A percentile compares a stretch with the other conserved stretches of the same genome.
These are phyloP conservation scores for Trichoderma atroviride DNA, from an alignment of 2,329 filamentous ascomycete genomes.

Conservation along the genomic window DNA sequence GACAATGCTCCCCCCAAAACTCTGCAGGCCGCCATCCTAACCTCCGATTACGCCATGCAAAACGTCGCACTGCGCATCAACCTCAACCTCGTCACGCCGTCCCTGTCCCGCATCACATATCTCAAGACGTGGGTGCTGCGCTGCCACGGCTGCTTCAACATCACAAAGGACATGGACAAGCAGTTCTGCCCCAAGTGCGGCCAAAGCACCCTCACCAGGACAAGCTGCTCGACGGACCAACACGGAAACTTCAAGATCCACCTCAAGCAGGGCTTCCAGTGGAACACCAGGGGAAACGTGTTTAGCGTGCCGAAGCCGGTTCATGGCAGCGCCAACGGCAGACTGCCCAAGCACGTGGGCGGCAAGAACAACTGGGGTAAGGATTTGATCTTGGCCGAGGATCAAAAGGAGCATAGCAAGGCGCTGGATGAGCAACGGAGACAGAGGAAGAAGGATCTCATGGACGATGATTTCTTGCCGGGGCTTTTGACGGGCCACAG, in stretches of 20 bases:
- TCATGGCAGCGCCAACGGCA: constrained; percentile 78
- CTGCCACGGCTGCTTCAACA: constrained; percentile 90
- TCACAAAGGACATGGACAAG: constrained; percentile 79
- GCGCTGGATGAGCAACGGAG: constrained; percentile 66
- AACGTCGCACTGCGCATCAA: constrained; percentile 96
- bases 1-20: constrained; percentile 59
- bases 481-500: constrained; percentile 81
- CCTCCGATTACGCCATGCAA: constrained; percentile 96
- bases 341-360: constrained; percentile 67
- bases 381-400: constrained; percentile 83
- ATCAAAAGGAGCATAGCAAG: constrained; percentile 88
- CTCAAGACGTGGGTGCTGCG: constrained; percentile 88
- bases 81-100: constrained; percentile 80
- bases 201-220: constrained; percentile 80
- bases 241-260: constrained; percentile 82
- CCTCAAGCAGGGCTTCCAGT: constrained; percentile 93
- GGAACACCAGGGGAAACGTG: constrained; percentile 89
- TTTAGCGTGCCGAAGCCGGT: constrained; percentile 92
- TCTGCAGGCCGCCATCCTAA: constrained; percentile 88
- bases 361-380: constrained; percentile 87
- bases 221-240: constrained; percentile 80
- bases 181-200: constrained; percentile 95
- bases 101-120: constrained; percentile 76
- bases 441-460: constrained; percentile 74
- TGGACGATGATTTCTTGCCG: constrained; percentile 94